A percentile compares a stretch with the other conserved stretches of the same genome.
Conservation (phyloP, 768 basidiomycete species). For the Agrocybe praecox region DNA sequence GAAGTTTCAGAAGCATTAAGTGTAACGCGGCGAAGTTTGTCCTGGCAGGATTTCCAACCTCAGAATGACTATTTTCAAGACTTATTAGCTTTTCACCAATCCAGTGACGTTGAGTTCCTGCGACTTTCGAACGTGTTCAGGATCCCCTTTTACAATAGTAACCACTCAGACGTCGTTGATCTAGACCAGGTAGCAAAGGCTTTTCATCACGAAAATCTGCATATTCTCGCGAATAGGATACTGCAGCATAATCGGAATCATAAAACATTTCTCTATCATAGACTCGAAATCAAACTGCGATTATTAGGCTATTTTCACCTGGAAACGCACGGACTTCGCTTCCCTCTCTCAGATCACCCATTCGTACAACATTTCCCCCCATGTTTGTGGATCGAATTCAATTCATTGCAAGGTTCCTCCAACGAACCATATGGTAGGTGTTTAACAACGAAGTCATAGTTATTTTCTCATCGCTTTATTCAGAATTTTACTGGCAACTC, state of each 20-base stretch:
- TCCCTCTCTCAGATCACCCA: background rate
- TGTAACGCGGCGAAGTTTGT: background rate
- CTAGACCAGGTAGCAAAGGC: background rate
- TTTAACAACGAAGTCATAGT: background rate
- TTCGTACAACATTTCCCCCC: background rate
- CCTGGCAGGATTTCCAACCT: background rate
- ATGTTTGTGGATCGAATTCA: background rate
- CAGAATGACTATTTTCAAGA: conserved; percentile 4
- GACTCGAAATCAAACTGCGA: conserved; percentile 3
- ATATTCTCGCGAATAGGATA: background rate
- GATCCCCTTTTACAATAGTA: background rate
- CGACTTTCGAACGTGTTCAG: background rate
- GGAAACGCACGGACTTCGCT: background rate
- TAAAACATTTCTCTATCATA: background rate
- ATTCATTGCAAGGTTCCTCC: background rate
- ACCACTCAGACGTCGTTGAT: background rate
- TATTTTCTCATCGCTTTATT: background rate
- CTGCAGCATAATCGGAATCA: background rate
- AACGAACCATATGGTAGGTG: background rate
- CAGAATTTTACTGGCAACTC: background rate
- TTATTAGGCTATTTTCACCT: background rate
- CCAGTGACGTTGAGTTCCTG: background rate
- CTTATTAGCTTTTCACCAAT: background rate
- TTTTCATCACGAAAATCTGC: conserved; percentile 3
- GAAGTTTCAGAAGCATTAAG: background rate